Percentiles rank a stretch among this genome's conserved stretches.
phyloP scores from a whole-genome alignment of 768 basidiomycete genomes.

The Favolaschia claudopus region DNA sequence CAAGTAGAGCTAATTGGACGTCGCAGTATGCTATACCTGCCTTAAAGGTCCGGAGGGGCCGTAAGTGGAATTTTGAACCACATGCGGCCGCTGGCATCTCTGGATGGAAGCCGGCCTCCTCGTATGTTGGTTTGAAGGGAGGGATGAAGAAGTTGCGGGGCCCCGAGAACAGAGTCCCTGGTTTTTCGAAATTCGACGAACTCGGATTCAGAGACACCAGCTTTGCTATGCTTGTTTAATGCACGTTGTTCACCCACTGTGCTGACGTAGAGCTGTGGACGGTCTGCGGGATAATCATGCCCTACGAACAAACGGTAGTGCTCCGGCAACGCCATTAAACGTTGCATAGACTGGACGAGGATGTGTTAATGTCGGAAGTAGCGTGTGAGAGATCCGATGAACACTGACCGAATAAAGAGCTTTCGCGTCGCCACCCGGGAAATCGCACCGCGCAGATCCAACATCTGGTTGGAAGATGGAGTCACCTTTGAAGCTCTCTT shows the following conservation, averaged over 20 bases:
- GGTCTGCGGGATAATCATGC: slow-evolving; percentile 42
- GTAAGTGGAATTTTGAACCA: slow-evolving; percentile 4
- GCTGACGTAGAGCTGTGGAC: slow-evolving; percentile 35
- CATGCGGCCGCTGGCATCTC: background rate
- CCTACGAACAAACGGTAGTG: slow-evolving; percentile 45
- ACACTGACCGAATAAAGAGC: slow-evolving; percentile 39
- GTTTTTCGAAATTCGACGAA: slow-evolving; percentile 41
- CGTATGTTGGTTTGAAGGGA: slow-evolving; percentile 47
- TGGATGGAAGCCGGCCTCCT: slow-evolving; percentile 37
- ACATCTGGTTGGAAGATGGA: slow-evolving; percentile 50
- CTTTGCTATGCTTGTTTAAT: slow-evolving; percentile 38
- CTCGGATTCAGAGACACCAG: slow-evolving; percentile 32
- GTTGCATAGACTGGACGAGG: slow-evolving; percentile 42
- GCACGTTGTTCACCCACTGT: slow-evolving; percentile 43
- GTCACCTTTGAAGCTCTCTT: slow-evolving; percentile 48
- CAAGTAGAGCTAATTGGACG: no score
- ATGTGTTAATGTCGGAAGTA: no score
- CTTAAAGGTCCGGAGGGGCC: background rate
- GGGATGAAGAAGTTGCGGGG: slow-evolving; percentile 44
- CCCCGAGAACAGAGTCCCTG: slow-evolving; percentile 41
- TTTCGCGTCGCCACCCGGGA: slow-evolving; percentile 46
- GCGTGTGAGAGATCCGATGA: background rate
- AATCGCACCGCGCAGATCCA: slow-evolving; percentile 47
- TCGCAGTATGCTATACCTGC: no score
- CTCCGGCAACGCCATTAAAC: slow-evolving; percentile 41